Evolutionary conservation across 257 asterid genomes (phyloP).

Genomic region (Leptodermis oblonga): DNA sequence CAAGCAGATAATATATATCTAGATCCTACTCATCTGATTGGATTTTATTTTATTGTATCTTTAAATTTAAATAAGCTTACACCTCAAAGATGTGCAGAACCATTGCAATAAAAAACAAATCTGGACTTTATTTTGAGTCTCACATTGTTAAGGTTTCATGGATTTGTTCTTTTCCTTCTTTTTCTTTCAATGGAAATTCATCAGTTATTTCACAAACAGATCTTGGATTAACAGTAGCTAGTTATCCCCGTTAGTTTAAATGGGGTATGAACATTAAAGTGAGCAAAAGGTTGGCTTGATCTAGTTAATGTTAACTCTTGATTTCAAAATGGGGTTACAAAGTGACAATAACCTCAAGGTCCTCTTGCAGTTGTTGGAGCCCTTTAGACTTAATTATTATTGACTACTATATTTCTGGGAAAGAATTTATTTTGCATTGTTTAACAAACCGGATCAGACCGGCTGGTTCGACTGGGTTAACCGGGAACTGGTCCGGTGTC

Average conservation of each 20-base stretch:
- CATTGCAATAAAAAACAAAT: background rate
- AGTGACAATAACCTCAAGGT: no score
- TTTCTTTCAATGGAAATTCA: no score
- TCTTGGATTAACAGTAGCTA: background rate
- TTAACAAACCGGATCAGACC: no score
- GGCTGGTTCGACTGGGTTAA: no score
- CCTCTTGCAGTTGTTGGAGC: background rate
- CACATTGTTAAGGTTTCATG: background rate
- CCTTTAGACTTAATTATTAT: background rate
- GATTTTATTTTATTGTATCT: background rate
- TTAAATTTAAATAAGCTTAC: background rate
- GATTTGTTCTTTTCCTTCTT: background rate
- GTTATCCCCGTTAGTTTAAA: background rate
- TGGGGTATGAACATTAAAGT: background rate
- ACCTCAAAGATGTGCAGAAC: background rate
- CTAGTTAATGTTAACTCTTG: constrained; percentile 3
- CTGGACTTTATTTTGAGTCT: background rate
- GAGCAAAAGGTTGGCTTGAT: background rate
- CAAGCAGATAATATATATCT: background rate
- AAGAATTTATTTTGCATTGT: background rate
- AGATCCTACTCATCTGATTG: background rate
- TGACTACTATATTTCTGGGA: background rate
- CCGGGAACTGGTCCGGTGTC: no score
- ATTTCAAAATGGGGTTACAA: no score
- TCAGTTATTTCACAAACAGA: background rate